Percentiles rank a stretch among this genome's conserved stretches.
Conservation (phyloP, 768 basidiomycete genomes). For the Kwoniella heveanensis region DNA sequence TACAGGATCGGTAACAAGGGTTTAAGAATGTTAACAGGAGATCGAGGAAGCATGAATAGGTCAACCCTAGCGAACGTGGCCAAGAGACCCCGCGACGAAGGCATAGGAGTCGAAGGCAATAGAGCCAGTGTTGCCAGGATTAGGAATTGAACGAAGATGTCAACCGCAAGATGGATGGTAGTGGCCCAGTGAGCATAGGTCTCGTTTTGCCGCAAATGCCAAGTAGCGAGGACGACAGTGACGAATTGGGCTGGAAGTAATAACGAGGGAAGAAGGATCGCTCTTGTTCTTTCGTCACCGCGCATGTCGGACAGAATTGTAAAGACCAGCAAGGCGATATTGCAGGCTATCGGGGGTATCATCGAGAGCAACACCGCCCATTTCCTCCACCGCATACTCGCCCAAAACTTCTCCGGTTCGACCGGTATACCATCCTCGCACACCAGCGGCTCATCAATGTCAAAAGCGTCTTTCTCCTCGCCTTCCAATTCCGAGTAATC, state of each 20-base stretch:
- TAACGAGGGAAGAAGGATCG: slow-evolving; percentile 33
- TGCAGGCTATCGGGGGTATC: slow-evolving; percentile 32
- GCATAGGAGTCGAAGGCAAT: slow-evolving; percentile 43
- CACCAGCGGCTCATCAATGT: slow-evolving; percentile 35
- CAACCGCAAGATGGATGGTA: slow-evolving; percentile 65
- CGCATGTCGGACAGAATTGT: slow-evolving; percentile 11
- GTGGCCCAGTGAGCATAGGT: slow-evolving; percentile 58
- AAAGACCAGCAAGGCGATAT: slow-evolving; percentile 37
- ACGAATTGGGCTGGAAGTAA: slow-evolving; percentile 40
- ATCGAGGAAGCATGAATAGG: slow-evolving; percentile 4
- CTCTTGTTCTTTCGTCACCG: slow-evolving; percentile 18
- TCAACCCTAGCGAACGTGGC: slow-evolving; percentile 27
- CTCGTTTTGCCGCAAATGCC: slow-evolving; percentile 62
- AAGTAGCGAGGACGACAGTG: slow-evolving; percentile 60
- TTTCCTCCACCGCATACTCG: slow-evolving; percentile 29
- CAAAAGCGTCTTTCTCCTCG: slow-evolving; percentile 46
- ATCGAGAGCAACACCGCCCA: slow-evolving; percentile 26
- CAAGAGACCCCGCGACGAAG: slow-evolving; percentile 22
- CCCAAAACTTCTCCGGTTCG: slow-evolving; percentile 43
- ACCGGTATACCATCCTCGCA: slow-evolving; percentile 39
- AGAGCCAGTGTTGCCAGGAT: slow-evolving; percentile 37
- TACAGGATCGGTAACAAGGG: slow-evolving; percentile 42
- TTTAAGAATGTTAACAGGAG: slow-evolving; percentile 16
- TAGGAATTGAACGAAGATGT: slow-evolving; percentile 39
- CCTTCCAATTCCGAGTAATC: slow-evolving; percentile 6